phyloP scores from a whole-genome alignment of 2,329 filamentous ascomycete genomes.

The Achaetomium macrosporum region DNA sequence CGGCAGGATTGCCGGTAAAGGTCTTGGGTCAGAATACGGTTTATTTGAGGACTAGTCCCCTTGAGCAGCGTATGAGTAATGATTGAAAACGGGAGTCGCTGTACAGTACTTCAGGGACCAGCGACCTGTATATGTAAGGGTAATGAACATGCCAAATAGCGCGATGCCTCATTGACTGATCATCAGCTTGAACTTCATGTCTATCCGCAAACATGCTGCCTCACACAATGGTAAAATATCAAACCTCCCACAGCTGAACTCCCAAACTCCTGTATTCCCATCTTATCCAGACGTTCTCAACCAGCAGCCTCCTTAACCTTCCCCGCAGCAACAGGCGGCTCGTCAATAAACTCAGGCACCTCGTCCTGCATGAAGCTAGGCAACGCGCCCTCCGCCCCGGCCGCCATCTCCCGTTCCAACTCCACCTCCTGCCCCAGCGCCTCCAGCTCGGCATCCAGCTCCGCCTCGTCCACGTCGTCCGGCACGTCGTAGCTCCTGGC shows the following conservation, averaged over 20 bases:
- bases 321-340: constrained; percentile 65
- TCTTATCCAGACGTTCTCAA: constrained; percentile 24
- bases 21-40: neutral
- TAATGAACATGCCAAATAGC: neutral
- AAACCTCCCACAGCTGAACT: neutral
- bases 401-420: constrained; percentile 62
- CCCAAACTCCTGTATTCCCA: neutral
- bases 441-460: constrained; percentile 93
- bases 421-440: constrained; percentile 92
- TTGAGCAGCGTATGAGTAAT: constrained; percentile 1
- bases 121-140: constrained; percentile 4
- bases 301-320: constrained; percentile 79
- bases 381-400: constrained; percentile 46
- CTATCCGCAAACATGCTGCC: neutral
- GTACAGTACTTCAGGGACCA: neutral
- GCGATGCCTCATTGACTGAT: neutral
- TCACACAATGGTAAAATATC: neutral
- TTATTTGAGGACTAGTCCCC: neutral
- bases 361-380: constrained; percentile 90
- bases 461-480: constrained; percentile 93
- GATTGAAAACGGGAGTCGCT: neutral
- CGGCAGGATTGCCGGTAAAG: neutral
- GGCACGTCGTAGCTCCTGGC: constrained; percentile 88
- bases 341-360: constrained; percentile 86
- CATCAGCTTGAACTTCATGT: neutral